These are phyloP conservation scores for Dipteronia sinensis DNA, from an alignment of 345 rosid species.

Conservation along the genomic window DNA sequence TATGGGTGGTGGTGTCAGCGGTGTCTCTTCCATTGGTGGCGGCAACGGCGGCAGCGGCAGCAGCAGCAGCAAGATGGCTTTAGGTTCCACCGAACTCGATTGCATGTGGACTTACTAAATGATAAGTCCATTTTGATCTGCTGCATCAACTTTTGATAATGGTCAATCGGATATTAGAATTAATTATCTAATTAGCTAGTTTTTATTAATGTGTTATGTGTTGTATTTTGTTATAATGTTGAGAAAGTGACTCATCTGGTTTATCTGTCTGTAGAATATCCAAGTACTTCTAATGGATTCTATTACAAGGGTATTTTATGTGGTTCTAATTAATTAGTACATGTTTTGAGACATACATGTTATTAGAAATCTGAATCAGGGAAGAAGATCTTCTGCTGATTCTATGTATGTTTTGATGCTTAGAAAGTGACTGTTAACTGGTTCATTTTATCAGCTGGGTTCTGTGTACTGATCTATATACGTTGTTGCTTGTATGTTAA, in stretches of 20 bases:
- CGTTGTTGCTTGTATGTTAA: neutral
- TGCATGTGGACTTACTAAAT: constrained; percentile 64
- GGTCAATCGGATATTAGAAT: no score
- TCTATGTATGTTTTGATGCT: neutral
- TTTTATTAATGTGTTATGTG: no score
- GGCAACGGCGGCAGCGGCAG: constrained; percentile 34
- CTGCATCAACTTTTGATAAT: no score
- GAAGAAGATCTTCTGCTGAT: neutral
- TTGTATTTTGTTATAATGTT: no score
- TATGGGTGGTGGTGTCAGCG: constrained; percentile 32
- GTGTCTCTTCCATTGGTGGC: constrained; percentile 25
- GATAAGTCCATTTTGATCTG: no score
- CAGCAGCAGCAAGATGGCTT: constrained; percentile 39
- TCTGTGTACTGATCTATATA: neutral
- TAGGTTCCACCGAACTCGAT: constrained; percentile 66
- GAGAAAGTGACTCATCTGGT: neutral
- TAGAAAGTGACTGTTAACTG: constrained; percentile 7
- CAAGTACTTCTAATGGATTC: no score
- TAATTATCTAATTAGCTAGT: no score
- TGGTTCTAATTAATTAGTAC: neutral
- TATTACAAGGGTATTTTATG: neutral
- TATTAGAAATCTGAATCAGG: neutral
- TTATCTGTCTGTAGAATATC: neutral
- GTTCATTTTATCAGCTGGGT: neutral
- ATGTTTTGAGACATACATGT: neutral